These are phyloP conservation scores for Rhizopogon rudus DNA, from an alignment of 768 basidiomycete species.

Conservation along the genomic window DNA sequence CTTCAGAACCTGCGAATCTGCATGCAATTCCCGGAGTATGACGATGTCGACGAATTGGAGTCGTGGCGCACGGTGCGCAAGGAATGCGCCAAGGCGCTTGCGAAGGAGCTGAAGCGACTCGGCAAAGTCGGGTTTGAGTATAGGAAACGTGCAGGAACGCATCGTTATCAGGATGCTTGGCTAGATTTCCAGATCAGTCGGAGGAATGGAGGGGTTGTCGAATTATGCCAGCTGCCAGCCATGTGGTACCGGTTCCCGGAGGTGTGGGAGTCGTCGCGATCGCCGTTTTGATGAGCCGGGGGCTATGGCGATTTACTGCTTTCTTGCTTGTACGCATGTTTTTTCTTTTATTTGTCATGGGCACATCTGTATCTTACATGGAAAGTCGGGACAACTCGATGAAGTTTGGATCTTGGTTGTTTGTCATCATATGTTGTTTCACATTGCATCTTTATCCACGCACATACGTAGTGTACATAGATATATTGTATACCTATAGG, in stretches of 20 bases:
- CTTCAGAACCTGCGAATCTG: conserved; percentile 28
- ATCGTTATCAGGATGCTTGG: conserved; percentile 31
- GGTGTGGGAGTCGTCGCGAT: conserved; percentile 25
- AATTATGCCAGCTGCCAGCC: conserved; percentile 19
- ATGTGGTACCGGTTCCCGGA: conserved; percentile 31
- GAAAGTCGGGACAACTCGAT: background rate
- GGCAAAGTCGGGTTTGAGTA: conserved; percentile 30
- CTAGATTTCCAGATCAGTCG: conserved; percentile 26
- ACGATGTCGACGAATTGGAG: conserved; percentile 25
- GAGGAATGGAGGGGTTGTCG: conserved; percentile 5
- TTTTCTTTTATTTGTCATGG: background rate
- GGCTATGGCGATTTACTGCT: background rate
- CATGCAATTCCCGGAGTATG: conserved; percentile 32
- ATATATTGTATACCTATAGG: conserved; percentile 1
- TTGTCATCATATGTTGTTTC: background rate
- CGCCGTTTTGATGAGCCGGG: conserved; percentile 15
- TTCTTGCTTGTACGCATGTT: background rate
- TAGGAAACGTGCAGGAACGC: conserved; percentile 31
- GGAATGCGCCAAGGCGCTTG: conserved; percentile 25
- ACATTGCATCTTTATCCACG: background rate
- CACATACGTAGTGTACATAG: conserved; percentile 1
- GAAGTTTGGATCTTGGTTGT: background rate
- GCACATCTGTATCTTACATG: background rate
- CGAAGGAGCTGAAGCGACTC: conserved; percentile 26
- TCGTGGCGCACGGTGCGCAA: conserved; percentile 26